phyloP scores from a whole-genome alignment of 148 eudicot genomes.

The Rhododendron mucronatum region DNA sequence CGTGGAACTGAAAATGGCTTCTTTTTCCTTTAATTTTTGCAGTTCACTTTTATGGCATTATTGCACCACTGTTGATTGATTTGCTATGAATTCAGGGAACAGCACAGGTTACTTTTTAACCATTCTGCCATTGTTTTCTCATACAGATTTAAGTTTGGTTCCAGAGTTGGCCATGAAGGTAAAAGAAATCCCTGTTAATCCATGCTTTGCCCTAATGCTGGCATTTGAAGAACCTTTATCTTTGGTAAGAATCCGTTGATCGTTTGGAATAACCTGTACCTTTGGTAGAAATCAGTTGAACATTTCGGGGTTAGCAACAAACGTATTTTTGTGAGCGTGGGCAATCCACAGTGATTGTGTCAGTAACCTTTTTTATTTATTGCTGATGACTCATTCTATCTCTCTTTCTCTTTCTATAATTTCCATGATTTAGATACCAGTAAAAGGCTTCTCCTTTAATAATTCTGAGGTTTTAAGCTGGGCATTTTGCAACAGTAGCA shows the following conservation, averaged over 20 bases:
- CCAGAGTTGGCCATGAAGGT: slow-evolving; percentile 53
- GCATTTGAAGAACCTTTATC: slow-evolving; percentile 77
- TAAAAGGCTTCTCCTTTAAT: slow-evolving; percentile 59
- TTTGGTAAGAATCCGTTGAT: slow-evolving; percentile 42
- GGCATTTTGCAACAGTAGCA: slow-evolving; percentile 88
- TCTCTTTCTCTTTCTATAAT: background rate
- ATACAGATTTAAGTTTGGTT: slow-evolving; percentile 52
- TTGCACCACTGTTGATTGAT: background rate
- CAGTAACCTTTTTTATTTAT: background rate
- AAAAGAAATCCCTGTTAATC: slow-evolving; percentile 59
- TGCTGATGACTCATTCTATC: background rate
- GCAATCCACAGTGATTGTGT: background rate
- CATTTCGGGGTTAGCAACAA: background rate
- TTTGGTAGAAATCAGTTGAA: slow-evolving; percentile 38
- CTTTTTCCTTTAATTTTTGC: background rate
- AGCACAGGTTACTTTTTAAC: background rate
- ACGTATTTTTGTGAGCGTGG: background rate
- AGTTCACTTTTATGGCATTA: background rate
- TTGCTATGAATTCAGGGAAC: background rate
- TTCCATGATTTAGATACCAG: slow-evolving; percentile 46
- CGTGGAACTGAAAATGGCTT: background rate
- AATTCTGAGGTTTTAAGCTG: slow-evolving; percentile 68
- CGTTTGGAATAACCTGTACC: slow-evolving; percentile 57
- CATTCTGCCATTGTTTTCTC: slow-evolving; percentile 2
- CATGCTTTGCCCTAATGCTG: slow-evolving; percentile 92